These are phyloP conservation scores for Fragaria ananassa DNA, from an alignment of 306 rosid genomes.

Conservation along the genomic window DNA sequence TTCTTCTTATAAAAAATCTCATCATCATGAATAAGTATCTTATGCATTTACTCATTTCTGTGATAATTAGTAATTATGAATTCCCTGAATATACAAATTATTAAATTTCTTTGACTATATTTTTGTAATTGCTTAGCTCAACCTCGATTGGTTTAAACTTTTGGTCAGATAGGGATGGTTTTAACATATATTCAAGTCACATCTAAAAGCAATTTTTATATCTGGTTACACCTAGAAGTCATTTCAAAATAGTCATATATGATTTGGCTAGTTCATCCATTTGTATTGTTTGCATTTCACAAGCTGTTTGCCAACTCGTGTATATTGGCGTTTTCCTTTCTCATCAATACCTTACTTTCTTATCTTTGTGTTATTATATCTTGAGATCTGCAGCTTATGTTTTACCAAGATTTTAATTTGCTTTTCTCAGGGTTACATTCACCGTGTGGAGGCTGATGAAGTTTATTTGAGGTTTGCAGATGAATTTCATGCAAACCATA, in stretches of 20 bases:
- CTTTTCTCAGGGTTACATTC: constrained; percentile 63
- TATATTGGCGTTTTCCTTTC: neutral
- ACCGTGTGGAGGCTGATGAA: constrained; percentile 85
- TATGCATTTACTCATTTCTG: neutral
- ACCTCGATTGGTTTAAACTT: neutral
- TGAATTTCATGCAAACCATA: constrained; percentile 48
- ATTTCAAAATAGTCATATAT: neutral
- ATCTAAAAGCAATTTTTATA: neutral
- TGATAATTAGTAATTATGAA: neutral
- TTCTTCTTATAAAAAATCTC: constrained; percentile 8
- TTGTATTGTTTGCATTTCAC: neutral
- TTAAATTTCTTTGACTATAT: neutral
- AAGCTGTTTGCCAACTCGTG: neutral
- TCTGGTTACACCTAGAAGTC: neutral
- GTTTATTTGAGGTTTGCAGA: constrained; percentile 56
- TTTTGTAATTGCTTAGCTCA: neutral
- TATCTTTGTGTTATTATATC: neutral
- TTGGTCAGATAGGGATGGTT: neutral
- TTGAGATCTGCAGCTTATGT: constrained; percentile 8
- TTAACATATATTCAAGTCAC: neutral
- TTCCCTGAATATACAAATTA: neutral
- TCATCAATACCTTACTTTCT: neutral
- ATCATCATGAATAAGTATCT: neutral
- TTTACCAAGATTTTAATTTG: neutral
- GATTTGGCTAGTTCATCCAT: constrained; percentile 1